A percentile compares a stretch with the other conserved stretches of the same genome.
phyloP scores from a whole-genome alignment of 1,139 yeast species.

The Candida frijolesensis region DNA sequence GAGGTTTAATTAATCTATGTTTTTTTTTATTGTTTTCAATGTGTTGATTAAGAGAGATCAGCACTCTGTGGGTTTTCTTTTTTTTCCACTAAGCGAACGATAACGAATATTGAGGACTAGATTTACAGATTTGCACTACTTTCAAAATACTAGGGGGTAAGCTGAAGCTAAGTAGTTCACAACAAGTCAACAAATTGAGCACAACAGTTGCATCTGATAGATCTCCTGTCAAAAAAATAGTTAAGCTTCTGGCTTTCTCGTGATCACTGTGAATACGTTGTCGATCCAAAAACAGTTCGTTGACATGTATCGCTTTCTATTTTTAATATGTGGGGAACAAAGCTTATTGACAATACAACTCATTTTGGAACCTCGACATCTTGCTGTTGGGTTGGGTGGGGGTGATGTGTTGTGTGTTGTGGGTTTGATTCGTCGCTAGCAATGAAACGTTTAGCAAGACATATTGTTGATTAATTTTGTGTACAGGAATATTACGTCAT shows the following conservation, averaged over 20 bases:
- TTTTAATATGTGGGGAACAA: background rate
- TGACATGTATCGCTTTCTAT: background rate
- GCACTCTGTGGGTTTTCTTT: background rate
- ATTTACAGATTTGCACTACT: conserved; percentile 1
- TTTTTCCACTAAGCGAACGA: background rate
- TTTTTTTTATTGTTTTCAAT: background rate
- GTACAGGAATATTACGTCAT: conserved; percentile 1
- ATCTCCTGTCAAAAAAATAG: background rate
- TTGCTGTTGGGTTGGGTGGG: no score
- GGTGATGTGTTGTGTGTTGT: background rate
- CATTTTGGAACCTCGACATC: background rate
- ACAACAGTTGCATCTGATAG: no score
- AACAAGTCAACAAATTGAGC: no score
- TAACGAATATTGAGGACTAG: background rate
- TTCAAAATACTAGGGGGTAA: background rate
- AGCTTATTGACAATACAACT: background rate
- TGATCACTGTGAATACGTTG: background rate
- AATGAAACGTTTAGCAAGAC: background rate
- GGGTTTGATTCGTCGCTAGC: background rate
- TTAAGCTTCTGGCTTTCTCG: background rate
- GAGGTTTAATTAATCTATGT: background rate
- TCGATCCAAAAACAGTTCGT: background rate
- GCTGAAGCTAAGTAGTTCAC: background rate
- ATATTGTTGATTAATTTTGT: background rate
- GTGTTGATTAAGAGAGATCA: background rate